phyloP scores from a whole-genome alignment of 495 filamentous ascomycete species.

The Tuber calosporum region DNA sequence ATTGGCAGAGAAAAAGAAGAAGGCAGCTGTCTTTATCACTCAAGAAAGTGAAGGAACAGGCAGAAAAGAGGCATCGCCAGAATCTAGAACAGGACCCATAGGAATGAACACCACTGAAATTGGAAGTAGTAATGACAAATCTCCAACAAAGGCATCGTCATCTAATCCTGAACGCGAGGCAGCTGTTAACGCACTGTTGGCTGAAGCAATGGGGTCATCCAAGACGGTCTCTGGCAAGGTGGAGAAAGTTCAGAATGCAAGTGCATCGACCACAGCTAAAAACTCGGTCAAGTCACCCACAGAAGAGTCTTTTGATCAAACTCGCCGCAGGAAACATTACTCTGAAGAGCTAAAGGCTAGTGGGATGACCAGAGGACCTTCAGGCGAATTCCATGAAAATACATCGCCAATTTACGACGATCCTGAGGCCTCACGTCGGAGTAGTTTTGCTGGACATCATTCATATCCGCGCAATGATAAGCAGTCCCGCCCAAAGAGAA shows the following conservation, averaged over 20 bases:
- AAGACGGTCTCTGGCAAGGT: constrained; percentile 30
- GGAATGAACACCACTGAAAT: constrained; percentile 14
- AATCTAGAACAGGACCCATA: constrained; percentile 18
- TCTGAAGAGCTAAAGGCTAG: constrained; percentile 34
- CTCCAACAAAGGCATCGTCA: constrained; percentile 25
- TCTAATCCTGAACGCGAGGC: constrained; percentile 41
- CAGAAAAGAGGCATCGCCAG: constrained; percentile 32
- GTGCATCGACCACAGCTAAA: constrained; percentile 19
- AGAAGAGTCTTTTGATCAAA: constrained; percentile 29
- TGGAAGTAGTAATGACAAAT: constrained; percentile 25
- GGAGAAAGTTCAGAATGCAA: constrained; percentile 6
- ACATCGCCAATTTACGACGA: constrained; percentile 33
- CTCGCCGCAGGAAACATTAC: constrained; percentile 34
- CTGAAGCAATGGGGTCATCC: constrained; percentile 34
- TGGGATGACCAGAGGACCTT: constrained; percentile 19
- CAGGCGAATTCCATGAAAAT: constrained; percentile 34
- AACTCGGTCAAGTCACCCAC: constrained; percentile 27
- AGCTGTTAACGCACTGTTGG: constrained; percentile 40
- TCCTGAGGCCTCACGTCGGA: constrained; percentile 32
- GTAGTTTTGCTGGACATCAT: constrained; percentile 35
- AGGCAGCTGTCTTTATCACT: constrained; percentile 41
- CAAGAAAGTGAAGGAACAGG: constrained; percentile 39
- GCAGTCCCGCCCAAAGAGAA: constrained; percentile 32
- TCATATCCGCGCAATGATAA: constrained; percentile 33
- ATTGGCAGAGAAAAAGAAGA: constrained; percentile 41